Evolutionary conservation across 495 filamentous ascomycete genomes (phyloP).

Genomic region (Penicillium psychrofluorescens): DNA sequence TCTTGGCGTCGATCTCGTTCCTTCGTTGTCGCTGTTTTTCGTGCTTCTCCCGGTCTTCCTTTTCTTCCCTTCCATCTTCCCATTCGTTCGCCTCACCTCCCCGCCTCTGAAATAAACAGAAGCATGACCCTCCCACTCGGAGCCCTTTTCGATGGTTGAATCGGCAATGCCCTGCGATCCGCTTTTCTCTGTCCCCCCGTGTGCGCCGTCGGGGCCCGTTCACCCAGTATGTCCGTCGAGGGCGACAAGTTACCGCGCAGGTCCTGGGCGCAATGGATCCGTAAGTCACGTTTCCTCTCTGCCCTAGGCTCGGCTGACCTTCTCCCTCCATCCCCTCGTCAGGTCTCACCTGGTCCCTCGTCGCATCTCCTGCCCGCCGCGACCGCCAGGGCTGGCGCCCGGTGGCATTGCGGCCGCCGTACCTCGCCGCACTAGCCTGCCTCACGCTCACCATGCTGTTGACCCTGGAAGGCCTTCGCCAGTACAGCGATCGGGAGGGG

Average conservation of each 20-base stretch:
- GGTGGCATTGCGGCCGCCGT: slow-evolving; percentile 26
- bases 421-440: slow-evolving; percentile 21
- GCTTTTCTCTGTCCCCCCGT: neutral
- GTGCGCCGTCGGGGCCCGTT: slow-evolving; percentile 5
- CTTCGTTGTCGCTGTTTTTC: neutral
- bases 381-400: slow-evolving; percentile 27
- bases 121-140: neutral
- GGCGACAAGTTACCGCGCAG: slow-evolving; percentile 6
- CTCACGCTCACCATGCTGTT: slow-evolving; percentile 18
- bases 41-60: neutral
- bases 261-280: slow-evolving; percentile 11
- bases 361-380: neutral
- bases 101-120: neutral
- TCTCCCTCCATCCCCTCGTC: neutral
- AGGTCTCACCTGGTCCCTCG: slow-evolving; percentile 6
- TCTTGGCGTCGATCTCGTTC: too few relatives aligned
- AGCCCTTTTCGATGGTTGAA: neutral
- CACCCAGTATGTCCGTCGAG: slow-evolving; percentile 15
- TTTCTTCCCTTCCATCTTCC: neutral
- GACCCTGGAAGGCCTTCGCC: slow-evolving; percentile 23
- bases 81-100: neutral
- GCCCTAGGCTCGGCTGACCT: neutral
- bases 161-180: slow-evolving; percentile 14
- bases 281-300: slow-evolving; percentile 4
- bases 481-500: slow-evolving; percentile 24